Evolutionary conservation across 108 stramenopile species (phyloP).

Genomic region (Pelagomonas calceolata): DNA sequence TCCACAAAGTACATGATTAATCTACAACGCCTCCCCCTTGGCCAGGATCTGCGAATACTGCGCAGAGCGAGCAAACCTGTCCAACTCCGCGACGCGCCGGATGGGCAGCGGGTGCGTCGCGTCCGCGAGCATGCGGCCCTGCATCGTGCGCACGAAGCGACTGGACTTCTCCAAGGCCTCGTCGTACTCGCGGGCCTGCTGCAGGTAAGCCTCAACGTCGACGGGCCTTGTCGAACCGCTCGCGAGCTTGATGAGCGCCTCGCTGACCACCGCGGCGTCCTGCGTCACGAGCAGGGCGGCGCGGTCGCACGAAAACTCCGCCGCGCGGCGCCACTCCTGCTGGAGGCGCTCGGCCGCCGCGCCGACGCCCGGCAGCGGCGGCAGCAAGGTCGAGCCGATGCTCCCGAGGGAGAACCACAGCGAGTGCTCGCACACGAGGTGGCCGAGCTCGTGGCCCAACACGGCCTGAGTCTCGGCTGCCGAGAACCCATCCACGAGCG

Average conservation of each 20-base stretch:
- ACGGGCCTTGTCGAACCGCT: constrained; percentile 40
- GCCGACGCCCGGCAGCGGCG: constrained; percentile 28
- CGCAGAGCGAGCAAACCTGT: constrained; percentile 39
- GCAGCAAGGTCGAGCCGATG: constrained; percentile 33
- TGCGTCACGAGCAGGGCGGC: constrained; percentile 56
- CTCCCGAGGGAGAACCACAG: constrained; percentile 55
- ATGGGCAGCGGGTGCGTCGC: constrained; percentile 61
- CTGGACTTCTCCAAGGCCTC: constrained; percentile 25
- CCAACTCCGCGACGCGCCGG: constrained; percentile 45
- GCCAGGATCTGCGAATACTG: constrained; percentile 26
- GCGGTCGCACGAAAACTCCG: constrained; percentile 64
- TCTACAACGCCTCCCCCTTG: no score
- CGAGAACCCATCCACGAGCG: constrained; percentile 44
- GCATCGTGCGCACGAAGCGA: constrained; percentile 30
- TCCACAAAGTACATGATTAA: no score
- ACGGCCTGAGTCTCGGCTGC: constrained; percentile 49
- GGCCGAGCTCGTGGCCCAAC: constrained; percentile 61
- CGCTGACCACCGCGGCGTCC: constrained; percentile 48
- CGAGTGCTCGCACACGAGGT: constrained; percentile 65
- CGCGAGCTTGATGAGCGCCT: constrained; percentile 54
- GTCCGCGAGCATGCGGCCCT: constrained; percentile 15
- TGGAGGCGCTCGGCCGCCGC: constrained; percentile 27
- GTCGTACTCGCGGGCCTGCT: constrained; percentile 52
- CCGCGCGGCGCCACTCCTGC: constrained; percentile 52
- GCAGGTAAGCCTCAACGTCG: constrained; percentile 41